Evolutionary conservation across 2,329 filamentous ascomycete species (phyloP), one percentile per base, ranked within the genome.

Genomic region (Phyllosticta citribraziliensis): DNA sequence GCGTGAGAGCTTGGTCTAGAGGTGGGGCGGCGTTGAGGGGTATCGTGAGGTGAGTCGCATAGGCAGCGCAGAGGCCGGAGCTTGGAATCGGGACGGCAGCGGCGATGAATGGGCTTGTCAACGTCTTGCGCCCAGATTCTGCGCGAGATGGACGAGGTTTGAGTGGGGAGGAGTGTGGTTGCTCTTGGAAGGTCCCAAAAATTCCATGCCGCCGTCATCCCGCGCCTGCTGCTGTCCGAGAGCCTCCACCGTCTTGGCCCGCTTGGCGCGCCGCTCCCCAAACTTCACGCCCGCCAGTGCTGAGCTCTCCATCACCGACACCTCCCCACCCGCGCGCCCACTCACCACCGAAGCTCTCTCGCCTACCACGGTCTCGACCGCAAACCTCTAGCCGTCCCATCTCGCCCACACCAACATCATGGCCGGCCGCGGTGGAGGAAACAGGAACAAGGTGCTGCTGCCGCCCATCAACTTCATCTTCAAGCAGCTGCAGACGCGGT

Each of bases 401-500:
- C 6, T 35, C 47, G 9, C 50, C 10, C 19, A 51, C 24, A 51
- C 72, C 65, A 24, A 58, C 68, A 73, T 61, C 65, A 81, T 81
- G 84, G 78, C 80, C 66, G 80, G 81, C 70, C 80, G 82, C 62
- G 74, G 79, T 70, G 78, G 78, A 65, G 79, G 81, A 72, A 57
- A 57, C 60, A 69, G 80, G 67, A 78, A 82, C 71, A 86, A 86
- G 78, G 88, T 88, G 66, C 81, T 89, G 65, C 82, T 89, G 67
- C 86, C 87, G 63, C 87, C 87, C 1, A 90, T 90, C 79, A 92
- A 94, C 77, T 91, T 91, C 76, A 93, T 94, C 74, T 94, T 94
- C 84, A 96, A 94, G 81, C 87, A 97, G 50, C 84, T 97, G 10
- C 92, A 86, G 69, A 79, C 89, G 75, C 87, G 91, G 70, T 86